Base-by-base conservation (phyloP, 305 asterid genomes). In the Rubia peregrina region DNA sequence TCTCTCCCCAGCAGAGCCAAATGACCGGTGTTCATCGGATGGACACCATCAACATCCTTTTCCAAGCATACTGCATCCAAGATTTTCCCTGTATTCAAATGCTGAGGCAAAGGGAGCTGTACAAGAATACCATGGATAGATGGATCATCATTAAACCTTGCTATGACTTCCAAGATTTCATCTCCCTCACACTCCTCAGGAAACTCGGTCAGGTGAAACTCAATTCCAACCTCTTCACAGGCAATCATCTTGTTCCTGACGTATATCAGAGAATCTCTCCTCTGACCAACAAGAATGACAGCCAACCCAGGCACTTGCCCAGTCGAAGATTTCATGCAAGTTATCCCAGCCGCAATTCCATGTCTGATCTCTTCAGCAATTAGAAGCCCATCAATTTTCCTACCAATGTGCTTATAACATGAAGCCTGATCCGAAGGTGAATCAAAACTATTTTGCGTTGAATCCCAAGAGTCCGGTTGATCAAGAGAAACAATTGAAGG, bases 21-120 rank as follows among this genome's bases (percentile, higher is more conserved):
- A 73, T 83, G 85, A 74, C 97, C 99, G 44, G 88, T 89, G 83
- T 91, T 91, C 68, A 89, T 77, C 44, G 99, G 97, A 81, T 91
- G 95, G 75, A 91, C 85, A 51, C 98, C 99, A 80, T 94, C 98
- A 46, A 94, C 98, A 67, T 94, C 98, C 78, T 94, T 94, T 57
- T 89, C 88, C 16, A 94, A 80, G 75, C 81, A 80, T 79, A 94
- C 78, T 74, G 53, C 62, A 77, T 81, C 82, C 79, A 94, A 82
- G 74, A 89, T 86, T 68, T 83, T 86, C 71, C 81, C 86, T 75
- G 83, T 90, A n/a, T 94, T 81, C 89, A 94, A 71, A 78, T 94
- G 95, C 95, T 89, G 85, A 56, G 99, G 98, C 79, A 94, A 82
- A 70, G 99, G 99, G 83, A 91, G 96, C 90, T 94, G 99, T 76